Conservation (phyloP, 768 basidiomycete species). For the Xerocomellus chrysenteron region DNA sequence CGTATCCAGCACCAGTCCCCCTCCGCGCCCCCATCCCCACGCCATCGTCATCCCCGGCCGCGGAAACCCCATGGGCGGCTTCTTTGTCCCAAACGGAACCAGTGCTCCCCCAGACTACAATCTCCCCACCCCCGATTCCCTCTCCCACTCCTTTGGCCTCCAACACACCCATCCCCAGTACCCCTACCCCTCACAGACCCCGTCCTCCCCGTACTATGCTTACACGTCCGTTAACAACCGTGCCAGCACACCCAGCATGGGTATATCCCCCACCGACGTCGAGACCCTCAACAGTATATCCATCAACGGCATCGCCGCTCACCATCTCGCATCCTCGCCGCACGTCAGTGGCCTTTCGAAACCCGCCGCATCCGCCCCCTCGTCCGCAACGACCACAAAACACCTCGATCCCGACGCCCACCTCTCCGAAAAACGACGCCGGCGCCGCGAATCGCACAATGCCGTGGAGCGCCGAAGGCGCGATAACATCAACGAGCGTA, state of each 20-base stretch:
- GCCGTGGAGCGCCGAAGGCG: conserved; percentile 84
- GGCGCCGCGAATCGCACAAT: conserved; percentile 85
- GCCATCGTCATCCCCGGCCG: conserved; percentile 69
- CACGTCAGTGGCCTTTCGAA: conserved; percentile 16
- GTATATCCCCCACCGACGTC: conserved; percentile 28
- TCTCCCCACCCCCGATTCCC: conserved; percentile 43
- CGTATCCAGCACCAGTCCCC: conserved; percentile 51
- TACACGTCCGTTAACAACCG: conserved; percentile 18
- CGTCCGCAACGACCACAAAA: conserved; percentile 5
- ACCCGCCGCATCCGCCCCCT: neutral
- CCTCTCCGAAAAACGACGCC: conserved; percentile 75
- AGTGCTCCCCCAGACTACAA: conserved; percentile 39
- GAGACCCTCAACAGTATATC: conserved; percentile 22
- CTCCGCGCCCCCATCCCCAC: conserved; percentile 50
- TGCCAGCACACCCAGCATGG: conserved; percentile 18
- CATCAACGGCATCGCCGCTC: conserved; percentile 17
- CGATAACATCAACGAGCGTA: conserved; percentile 96
- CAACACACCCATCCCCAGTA: conserved; percentile 30
- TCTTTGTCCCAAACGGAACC: conserved; percentile 29
- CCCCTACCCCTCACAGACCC: conserved; percentile 26
- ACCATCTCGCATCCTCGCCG: conserved; percentile 22
- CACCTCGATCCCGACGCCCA: conserved; percentile 35
- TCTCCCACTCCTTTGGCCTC: conserved; percentile 33
- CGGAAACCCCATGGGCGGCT: conserved; percentile 30
- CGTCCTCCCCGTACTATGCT: conserved; percentile 32